A percentile compares a stretch with the other conserved stretches of the same genome.
phyloP scores from a whole-genome alignment of 2,329 filamentous ascomycete genomes.

The Parastagonospora nodorum region DNA sequence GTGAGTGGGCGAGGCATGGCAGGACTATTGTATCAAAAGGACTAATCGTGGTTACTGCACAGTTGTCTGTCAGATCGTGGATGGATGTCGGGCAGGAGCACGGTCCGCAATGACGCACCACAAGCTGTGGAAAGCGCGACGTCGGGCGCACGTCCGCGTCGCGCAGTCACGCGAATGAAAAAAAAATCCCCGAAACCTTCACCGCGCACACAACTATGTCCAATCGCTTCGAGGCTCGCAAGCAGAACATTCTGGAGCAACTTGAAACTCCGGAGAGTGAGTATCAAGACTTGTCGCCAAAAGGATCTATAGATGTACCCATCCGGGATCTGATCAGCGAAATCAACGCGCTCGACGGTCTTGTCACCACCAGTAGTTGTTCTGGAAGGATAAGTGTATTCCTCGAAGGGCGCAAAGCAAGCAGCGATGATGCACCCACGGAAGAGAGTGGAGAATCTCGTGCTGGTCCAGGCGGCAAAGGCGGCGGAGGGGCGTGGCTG shows the following conservation, averaged over 20 bases:
- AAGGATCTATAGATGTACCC: slow-evolving; percentile 80
- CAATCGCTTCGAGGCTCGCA: slow-evolving; percentile 58
- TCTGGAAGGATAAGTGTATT: slow-evolving; percentile 87
- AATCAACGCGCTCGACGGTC: slow-evolving; percentile 74
- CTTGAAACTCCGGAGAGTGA: slow-evolving; percentile 70
- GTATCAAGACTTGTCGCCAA: slow-evolving; percentile 85
- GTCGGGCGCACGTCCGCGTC: slow-evolving; percentile 14
- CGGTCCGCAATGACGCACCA: slow-evolving; percentile 23
- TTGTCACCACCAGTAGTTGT: slow-evolving; percentile 93
- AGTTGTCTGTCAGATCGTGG: slow-evolving; percentile 10
- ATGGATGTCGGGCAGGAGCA: slow-evolving; percentile 9
- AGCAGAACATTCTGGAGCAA: slow-evolving; percentile 72
- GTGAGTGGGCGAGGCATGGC: slow-evolving; percentile 39
- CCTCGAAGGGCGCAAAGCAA: slow-evolving; percentile 71
- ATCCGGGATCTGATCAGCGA: slow-evolving; percentile 78
- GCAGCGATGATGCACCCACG: slow-evolving; percentile 4
- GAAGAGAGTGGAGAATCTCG: slow-evolving; percentile 36
- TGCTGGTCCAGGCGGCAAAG: slow-evolving; percentile 80
- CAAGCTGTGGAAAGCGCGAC: slow-evolving; percentile 9
- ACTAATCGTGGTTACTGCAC: slow-evolving; percentile 1
- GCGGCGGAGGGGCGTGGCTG: slow-evolving; percentile 77
- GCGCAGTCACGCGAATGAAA: slow-evolving; percentile 25
- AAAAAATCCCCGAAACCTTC: not conserved
- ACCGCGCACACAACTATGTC: slow-evolving; percentile 23
- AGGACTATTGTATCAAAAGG: not conserved